Evolutionary conservation across 2,329 filamentous ascomycete genomes (phyloP).

Genomic region (Claviceps sp.): DNA sequence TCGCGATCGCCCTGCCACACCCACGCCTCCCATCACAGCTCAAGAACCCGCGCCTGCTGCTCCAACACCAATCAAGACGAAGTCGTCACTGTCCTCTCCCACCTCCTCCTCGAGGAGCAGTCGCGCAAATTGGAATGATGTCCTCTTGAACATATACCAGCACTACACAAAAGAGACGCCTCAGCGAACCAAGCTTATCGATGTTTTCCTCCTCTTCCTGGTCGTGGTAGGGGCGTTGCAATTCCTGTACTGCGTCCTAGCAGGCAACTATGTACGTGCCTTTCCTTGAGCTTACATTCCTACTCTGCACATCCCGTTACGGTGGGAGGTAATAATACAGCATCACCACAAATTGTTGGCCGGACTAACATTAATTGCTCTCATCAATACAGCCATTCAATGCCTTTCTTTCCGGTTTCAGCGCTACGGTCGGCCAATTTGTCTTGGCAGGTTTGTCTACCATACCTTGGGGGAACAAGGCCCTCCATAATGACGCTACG

Average conservation of each 20-base stretch:
- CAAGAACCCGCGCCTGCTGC: neutral
- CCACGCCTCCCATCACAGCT: conserved; percentile 2
- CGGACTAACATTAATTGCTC: conserved; percentile 8
- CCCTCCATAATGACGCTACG: no score
- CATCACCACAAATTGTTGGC: neutral
- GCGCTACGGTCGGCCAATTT: conserved; percentile 90
- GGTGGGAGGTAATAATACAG: no score
- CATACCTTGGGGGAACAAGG: neutral
- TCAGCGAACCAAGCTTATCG: conserved; percentile 83
- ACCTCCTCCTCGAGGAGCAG: conserved; percentile 10
- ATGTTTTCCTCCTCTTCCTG: conserved; percentile 81
- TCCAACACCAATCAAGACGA: neutral
- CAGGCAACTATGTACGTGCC: conserved; percentile 78
- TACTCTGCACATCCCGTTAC: no score
- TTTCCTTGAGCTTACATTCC: neutral
- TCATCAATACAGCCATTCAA: conserved; percentile 68
- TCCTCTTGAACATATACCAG: conserved; percentile 56
- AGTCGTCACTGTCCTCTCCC: neutral
- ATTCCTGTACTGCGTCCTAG: conserved; percentile 83
- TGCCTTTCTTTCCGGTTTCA: conserved; percentile 92
- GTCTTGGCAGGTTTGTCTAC: conserved; percentile 69
- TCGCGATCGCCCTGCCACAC: conserved; percentile 14
- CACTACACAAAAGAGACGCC: conserved; percentile 72
- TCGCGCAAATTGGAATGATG: conserved; percentile 37
- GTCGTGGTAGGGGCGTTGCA: conserved; percentile 77